A percentile compares a stretch with the other conserved stretches of the same genome.
Conservation (phyloP, 2,329 filamentous ascomycete genomes). For the Scedosporium dehoogii region DNA sequence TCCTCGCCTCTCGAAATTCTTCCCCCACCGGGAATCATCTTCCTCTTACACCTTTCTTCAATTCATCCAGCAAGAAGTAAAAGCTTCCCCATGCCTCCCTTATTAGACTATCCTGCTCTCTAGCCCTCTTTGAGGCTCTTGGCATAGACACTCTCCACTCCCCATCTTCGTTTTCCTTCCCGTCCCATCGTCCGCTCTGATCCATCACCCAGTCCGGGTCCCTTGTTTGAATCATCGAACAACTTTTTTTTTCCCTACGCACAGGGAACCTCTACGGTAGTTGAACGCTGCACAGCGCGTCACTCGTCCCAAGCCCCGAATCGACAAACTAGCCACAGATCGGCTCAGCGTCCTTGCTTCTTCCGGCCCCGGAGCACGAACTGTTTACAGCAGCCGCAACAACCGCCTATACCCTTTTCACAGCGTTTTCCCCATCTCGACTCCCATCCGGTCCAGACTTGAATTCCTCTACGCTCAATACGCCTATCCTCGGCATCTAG, state of each 20-base stretch:
- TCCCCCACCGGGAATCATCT: not conserved
- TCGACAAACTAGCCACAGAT: not conserved
- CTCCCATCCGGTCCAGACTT: not conserved
- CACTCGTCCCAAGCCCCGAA: not conserved
- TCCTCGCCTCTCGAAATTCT: not conserved
- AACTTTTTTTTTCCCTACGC: not conserved
- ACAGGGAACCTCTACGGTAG: not conserved
- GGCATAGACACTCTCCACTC: slow-evolving; percentile 4
- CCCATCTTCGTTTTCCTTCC: not conserved
- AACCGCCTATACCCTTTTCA: not conserved
- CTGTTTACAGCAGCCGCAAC: not conserved
- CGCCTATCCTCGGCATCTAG: not conserved
- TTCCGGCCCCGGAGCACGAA: not conserved
- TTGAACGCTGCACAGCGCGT: not conserved
- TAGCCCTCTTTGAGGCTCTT: not conserved
- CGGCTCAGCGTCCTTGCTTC: not conserved
- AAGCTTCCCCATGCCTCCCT: slow-evolving; percentile 1
- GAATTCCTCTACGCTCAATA: not conserved
- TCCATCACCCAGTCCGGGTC: not conserved
- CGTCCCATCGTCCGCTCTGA: not conserved
- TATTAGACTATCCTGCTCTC: not conserved
- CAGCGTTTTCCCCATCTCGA: not conserved
- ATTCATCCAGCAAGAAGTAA: not conserved
- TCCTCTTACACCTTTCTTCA: not conserved
- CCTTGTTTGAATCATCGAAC: not conserved